These are phyloP conservation scores for Orbilia quercus DNA, from an alignment of 2,329 filamentous ascomycete genomes.

Conservation along the genomic window DNA sequence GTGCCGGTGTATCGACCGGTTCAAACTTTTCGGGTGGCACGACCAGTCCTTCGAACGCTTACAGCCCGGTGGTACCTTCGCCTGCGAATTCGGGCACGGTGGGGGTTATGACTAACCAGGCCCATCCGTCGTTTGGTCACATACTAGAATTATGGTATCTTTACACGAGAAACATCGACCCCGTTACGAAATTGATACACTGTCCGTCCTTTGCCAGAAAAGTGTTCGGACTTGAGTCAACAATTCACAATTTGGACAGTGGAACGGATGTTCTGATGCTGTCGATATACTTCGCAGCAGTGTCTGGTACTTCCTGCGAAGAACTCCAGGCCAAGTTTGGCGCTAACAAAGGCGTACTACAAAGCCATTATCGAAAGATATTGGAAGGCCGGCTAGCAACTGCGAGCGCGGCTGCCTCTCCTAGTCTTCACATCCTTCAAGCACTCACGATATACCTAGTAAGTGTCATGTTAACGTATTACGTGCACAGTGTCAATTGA, in stretches of 20 bases:
- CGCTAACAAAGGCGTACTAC: background rate
- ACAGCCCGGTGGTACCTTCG: background rate
- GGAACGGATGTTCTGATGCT: constrained; percentile 5
- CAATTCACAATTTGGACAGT: background rate
- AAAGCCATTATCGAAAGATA: constrained; percentile 7
- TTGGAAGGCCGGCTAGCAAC: constrained; percentile 5
- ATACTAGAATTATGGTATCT: constrained; percentile 20
- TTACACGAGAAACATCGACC: constrained; percentile 10
- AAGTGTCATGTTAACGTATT: background rate
- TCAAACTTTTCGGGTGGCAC: constrained; percentile 1
- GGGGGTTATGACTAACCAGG: background rate
- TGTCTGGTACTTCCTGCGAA: background rate
- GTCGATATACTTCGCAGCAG: constrained; percentile 21
- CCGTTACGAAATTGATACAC: constrained; percentile 9
- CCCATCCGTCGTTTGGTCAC: constrained; percentile 1
- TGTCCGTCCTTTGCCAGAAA: constrained; percentile 14
- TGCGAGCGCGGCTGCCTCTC: background rate
- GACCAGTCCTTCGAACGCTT: background rate
- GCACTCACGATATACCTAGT: constrained; percentile 14
- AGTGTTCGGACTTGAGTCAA: constrained; percentile 4
- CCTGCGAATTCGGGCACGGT: background rate
- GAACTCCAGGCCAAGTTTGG: constrained; percentile 2
- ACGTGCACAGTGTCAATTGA: no score
- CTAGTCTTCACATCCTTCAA: constrained; percentile 5
- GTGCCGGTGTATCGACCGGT: background rate